Percentiles rank a stretch among this genome's conserved stretches.
phyloP scores from a whole-genome alignment of 345 rosid species.

The Eucalyptus marginata region DNA sequence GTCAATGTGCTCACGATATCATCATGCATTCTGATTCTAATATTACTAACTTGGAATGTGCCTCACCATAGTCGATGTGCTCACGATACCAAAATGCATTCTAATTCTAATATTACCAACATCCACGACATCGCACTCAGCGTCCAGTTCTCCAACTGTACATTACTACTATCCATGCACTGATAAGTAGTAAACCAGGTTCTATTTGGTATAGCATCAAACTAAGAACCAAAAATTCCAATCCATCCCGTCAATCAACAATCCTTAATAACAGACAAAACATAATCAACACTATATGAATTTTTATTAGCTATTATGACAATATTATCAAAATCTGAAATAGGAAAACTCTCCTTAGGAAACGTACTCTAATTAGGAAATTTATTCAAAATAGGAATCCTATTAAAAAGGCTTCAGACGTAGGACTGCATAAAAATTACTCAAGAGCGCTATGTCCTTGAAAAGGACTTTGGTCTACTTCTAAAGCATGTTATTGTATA shows the following conservation, averaged over 20 bases:
- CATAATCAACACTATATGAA: not conserved
- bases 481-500: not conserved
- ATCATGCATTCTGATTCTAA: too few relatives aligned
- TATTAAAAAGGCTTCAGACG: not conserved
- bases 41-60: too few relatives aligned
- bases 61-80: too few relatives aligned
- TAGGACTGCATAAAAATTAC: not conserved
- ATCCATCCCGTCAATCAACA: not conserved
- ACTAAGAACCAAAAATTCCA: not conserved
- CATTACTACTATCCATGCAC: not conserved
- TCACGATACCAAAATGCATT: too few relatives aligned
- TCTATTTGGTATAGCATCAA: not conserved
- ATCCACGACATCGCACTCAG: rapidly evolving
- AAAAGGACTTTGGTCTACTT: not conserved
- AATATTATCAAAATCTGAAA: too few relatives aligned
- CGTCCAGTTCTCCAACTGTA: not conserved
- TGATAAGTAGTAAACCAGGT: not conserved
- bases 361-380: not conserved
- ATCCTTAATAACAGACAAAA: too few relatives aligned
- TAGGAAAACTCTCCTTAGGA: not conserved
- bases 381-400: too few relatives aligned
- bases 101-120: not conserved
- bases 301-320: not conserved
- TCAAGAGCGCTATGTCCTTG: not conserved
- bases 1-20: too few relatives aligned